Evolutionary conservation across 805 yeast species (phyloP).

Genomic region (Cyberlindnera meyerae): DNA sequence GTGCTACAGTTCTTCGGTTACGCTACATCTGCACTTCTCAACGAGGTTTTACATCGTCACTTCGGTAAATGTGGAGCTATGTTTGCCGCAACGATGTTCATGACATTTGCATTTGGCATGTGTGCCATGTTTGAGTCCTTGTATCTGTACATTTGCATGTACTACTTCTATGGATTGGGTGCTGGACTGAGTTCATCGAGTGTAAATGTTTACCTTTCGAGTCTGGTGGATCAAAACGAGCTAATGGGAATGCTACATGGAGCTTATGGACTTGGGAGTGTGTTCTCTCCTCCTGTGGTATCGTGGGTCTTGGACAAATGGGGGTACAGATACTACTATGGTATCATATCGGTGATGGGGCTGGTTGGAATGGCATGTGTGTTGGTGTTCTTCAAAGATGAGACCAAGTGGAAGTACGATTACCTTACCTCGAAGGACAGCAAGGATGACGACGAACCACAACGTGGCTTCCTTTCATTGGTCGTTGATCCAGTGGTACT

Average conservation of each 20-base stretch:
- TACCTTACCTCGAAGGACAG: conserved; percentile 13
- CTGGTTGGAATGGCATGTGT: conserved; percentile 25
- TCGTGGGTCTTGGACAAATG: conserved; percentile 34
- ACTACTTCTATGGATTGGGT: conserved; percentile 47
- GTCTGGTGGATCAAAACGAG: conserved; percentile 48
- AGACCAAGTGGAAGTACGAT: conserved; percentile 32
- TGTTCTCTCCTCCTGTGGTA: conserved; percentile 61
- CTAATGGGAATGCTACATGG: conserved; percentile 64
- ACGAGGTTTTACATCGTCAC: conserved; percentile 35
- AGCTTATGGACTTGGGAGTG: conserved; percentile 67
- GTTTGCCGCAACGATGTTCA: conserved; percentile 30
- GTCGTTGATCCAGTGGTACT: conserved; percentile 35
- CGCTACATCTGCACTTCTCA: conserved; percentile 45
- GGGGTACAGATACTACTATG: conserved; percentile 17
- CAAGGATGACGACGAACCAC: conserved; percentile 18
- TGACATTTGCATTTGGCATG: conserved; percentile 33
- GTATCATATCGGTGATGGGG: conserved; percentile 2
- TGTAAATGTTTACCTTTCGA: conserved; percentile 43
- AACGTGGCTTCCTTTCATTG: conserved; percentile 13
- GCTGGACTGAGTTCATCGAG: conserved; percentile 53
- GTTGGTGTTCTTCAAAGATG: conserved; percentile 44
- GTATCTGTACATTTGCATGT: conserved; percentile 33
- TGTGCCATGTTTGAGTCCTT: conserved; percentile 37
- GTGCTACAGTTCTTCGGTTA: conserved; percentile 53
- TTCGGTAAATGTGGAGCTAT: conserved; percentile 48